phyloP scores from a whole-genome alignment of 2,329 filamentous ascomycete genomes.

The Oidium heveae region DNA sequence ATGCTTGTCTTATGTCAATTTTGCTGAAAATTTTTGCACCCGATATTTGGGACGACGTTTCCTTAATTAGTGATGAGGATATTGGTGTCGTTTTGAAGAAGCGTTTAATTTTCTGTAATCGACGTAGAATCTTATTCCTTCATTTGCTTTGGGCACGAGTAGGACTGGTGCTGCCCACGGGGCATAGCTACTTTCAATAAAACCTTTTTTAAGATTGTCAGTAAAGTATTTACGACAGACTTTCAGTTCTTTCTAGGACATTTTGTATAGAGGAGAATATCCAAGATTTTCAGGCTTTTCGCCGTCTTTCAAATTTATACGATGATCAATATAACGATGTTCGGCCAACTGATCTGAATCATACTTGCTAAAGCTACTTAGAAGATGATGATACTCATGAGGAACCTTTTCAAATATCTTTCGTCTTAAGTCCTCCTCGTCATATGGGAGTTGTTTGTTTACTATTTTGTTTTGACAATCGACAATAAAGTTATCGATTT shows the following conservation, averaged over 20 bases:
- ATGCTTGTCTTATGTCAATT: background rate
- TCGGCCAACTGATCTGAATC: background rate
- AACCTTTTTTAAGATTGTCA: background rate
- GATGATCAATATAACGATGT: background rate
- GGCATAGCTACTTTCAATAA: background rate
- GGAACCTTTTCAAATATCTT: background rate
- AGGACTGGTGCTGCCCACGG: background rate
- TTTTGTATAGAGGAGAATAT: background rate
- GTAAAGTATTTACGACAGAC: background rate
- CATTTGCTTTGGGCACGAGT: background rate
- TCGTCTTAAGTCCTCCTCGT: background rate
- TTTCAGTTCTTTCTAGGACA: background rate
- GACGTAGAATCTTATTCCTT: background rate
- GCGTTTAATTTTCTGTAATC: background rate
- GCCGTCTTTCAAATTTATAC: background rate
- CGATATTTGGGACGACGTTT: background rate
- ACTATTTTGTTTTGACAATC: too few relatives aligned
- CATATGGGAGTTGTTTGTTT: background rate
- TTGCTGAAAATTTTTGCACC: background rate
- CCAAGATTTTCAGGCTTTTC: background rate
- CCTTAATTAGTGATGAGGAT: background rate
- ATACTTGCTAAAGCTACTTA: background rate
- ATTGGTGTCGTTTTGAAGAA: background rate
- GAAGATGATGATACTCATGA: background rate
- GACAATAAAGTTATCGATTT: too few relatives aligned